phyloP scores from a whole-genome alignment of 495 filamentous ascomycete genomes.

The Letharia lupina region DNA sequence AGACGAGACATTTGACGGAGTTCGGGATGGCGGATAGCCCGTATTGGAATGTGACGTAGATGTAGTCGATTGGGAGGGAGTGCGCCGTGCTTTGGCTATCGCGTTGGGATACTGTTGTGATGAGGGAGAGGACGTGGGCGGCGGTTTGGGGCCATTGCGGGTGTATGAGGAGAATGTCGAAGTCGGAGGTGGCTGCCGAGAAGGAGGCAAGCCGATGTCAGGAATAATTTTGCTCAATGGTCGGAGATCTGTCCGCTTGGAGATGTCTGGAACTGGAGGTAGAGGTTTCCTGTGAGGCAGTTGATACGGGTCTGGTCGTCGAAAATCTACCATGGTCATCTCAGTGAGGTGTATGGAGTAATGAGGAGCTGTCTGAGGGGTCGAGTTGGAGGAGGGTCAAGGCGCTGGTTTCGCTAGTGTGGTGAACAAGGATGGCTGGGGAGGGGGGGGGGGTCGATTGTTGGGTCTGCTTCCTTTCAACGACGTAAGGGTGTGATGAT shows the following conservation, averaged over 20 bases:
- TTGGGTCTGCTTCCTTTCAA: conserved; percentile 3
- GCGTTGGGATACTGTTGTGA: conserved; percentile 32
- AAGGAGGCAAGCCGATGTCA: conserved; percentile 14
- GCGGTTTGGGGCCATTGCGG: conserved; percentile 29
- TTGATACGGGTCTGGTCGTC: conserved; percentile 17
- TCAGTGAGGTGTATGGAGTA: conserved; percentile 1
- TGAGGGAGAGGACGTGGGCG: conserved; percentile 28
- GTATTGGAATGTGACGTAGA: conserved; percentile 53
- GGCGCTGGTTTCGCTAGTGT: conserved; percentile 1
- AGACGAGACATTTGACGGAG: conserved; percentile 40
- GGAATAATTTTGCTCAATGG: conserved; percentile 24
- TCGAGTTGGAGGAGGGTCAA: not conserved
- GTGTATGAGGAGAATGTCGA: conserved; percentile 29
- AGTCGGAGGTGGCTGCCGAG: conserved; percentile 13
- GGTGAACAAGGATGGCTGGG: conserved; percentile 4
- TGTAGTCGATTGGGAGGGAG: conserved; percentile 65
- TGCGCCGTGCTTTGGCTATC: conserved; percentile 46
- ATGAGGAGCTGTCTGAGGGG: conserved; percentile 4
- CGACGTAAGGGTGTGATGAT: not conserved
- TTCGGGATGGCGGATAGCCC: conserved; percentile 35
- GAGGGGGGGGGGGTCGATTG: not conserved
- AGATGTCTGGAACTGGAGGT: conserved; percentile 15
- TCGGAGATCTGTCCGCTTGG: conserved; percentile 21
- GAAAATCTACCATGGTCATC: conserved; percentile 26
- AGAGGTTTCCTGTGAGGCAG: conserved; percentile 26